Base-by-base conservation (phyloP, 2,329 filamentous ascomycete genomes). In the Phyllosticta citrichinensis region DNA sequence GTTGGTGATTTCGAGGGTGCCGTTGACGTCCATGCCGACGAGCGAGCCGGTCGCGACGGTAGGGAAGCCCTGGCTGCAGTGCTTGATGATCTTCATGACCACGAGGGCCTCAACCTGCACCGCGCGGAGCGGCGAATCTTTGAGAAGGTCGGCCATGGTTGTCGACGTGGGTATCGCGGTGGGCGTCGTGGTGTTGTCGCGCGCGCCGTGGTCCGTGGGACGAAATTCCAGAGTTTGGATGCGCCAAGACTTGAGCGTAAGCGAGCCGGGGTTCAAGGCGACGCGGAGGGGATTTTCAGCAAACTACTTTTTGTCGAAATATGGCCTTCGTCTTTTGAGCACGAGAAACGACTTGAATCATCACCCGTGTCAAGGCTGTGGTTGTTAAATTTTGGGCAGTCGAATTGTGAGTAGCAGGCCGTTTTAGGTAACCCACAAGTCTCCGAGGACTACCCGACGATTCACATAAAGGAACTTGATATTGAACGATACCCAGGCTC, bases 71-170 rank as follows among this genome's bases (percentile, higher is more conserved):
- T 89, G 84, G 62, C 91, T 88, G 79, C 89, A 91, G 81, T 97
- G 92, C 79, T 95, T 97, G 77, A 95, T 92, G 75, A 97, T 92
- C 82, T 97, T 96, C 88, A 97, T 93, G 68, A 96, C 89, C 71
- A 95, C 93, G 81, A 97, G 81, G 71, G 93, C 91, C 81, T 96
- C 92, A 73, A 97, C 87, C 81, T 96, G 91, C 70, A 97, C 90
- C 77, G 90, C 83, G 81, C 87, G 88, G 77, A 95, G 83, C 75
- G 89, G 84, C 63, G 66, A 67, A 62, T 74, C 73, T 64, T 73
- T 73, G 53, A 67, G 65, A 57, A 64, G 59, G 62, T 73, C 72
- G 64, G 72, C 71, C 73, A 75, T 75, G 57, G 61, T 72, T 55
- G 40, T 47, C 40, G 40, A 47, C 17, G 40, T 47, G 40, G 40